phyloP scores from a whole-genome alignment of 2,329 filamentous ascomycete species.

The Cytospora piceae region DNA sequence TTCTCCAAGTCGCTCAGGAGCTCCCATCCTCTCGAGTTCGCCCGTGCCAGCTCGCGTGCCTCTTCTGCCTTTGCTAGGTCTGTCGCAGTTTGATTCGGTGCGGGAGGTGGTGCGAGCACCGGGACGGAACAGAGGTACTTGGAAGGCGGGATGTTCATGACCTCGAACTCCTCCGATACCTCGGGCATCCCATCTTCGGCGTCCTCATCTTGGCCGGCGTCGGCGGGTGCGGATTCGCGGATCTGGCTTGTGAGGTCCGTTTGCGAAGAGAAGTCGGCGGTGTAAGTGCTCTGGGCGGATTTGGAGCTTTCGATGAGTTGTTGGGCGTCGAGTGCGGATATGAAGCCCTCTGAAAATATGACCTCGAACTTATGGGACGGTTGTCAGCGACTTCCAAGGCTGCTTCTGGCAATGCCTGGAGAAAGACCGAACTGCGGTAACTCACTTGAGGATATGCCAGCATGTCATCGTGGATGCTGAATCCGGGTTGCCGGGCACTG shows the following conservation, averaged over 20 bases:
- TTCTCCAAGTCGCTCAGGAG: conserved; percentile 77
- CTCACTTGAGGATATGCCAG: conserved; percentile 82
- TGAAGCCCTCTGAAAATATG: conserved; percentile 71
- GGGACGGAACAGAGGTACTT: conserved; percentile 87
- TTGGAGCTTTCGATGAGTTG: conserved; percentile 55
- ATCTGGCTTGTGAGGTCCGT: conserved; percentile 45
- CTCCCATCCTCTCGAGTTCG: conserved; percentile 78
- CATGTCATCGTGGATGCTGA: conserved; percentile 88
- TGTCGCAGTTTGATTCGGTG: conserved; percentile 67
- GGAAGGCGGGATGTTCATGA: conserved; percentile 70
- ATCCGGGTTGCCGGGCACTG: conserved; percentile 58
- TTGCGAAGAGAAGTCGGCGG: conserved; percentile 45
- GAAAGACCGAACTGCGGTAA: background rate
- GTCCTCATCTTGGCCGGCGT: conserved; percentile 36
- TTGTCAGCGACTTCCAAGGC: background rate
- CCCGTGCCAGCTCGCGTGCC: conserved; percentile 77
- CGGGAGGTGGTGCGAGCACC: conserved; percentile 59
- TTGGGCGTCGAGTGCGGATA: conserved; percentile 71
- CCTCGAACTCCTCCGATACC: conserved; percentile 64
- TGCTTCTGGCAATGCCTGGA: background rate
- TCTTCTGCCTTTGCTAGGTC: conserved; percentile 73
- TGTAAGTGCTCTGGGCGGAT: conserved; percentile 42
- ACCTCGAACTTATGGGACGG: conserved; percentile 70
- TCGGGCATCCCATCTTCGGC: conserved; percentile 41
- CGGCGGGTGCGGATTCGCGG: conserved; percentile 42